Evolutionary conservation across 1,139 yeast species (phyloP).

Genomic region (Tardiomyces depauwii): DNA sequence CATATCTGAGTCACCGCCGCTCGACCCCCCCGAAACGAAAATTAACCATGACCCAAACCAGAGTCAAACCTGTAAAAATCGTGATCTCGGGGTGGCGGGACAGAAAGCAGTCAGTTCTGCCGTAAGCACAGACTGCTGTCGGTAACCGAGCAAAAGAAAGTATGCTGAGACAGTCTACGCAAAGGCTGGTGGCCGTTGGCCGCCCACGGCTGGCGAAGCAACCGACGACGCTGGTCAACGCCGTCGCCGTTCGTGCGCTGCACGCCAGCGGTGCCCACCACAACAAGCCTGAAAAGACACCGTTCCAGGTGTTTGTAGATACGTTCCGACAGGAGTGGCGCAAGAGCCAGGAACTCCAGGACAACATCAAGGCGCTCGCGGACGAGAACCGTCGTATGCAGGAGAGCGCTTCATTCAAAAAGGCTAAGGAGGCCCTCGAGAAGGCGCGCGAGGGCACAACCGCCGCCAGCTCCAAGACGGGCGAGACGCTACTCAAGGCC

Average conservation of each 20-base stretch:
- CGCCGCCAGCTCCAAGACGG: slow-evolving; percentile 49
- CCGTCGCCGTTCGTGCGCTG: slow-evolving; percentile 4
- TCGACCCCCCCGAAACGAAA: too few relatives aligned
- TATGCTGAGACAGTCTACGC: not conserved
- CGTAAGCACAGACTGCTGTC: too few relatives aligned
- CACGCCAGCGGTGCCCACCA: not conserved
- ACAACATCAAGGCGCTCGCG: slow-evolving; percentile 86
- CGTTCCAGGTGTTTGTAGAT: slow-evolving; percentile 85
- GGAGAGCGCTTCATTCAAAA: slow-evolving; percentile 87
- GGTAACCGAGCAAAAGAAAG: not conserved
- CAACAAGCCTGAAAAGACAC: slow-evolving; percentile 41
- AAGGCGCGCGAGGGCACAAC: slow-evolving; percentile 43
- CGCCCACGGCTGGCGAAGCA: slow-evolving; percentile 1
- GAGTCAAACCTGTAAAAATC: too few relatives aligned
- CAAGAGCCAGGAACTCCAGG: slow-evolving; percentile 81
- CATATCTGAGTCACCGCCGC: too few relatives aligned
- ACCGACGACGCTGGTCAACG: slow-evolving; percentile 2
- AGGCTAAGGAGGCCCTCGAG: slow-evolving; percentile 87
- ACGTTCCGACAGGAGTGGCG: slow-evolving; percentile 88
- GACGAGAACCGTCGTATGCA: slow-evolving; percentile 95
- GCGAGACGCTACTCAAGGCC: slow-evolving; percentile 74
- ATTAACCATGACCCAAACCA: too few relatives aligned
- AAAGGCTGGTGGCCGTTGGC: not conserved
- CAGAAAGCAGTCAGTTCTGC: too few relatives aligned
- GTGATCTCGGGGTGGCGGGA: too few relatives aligned